Evolutionary conservation across 1,284 basidiomycete genomes (phyloP).

Genomic region (Schizopora paradoxa): DNA sequence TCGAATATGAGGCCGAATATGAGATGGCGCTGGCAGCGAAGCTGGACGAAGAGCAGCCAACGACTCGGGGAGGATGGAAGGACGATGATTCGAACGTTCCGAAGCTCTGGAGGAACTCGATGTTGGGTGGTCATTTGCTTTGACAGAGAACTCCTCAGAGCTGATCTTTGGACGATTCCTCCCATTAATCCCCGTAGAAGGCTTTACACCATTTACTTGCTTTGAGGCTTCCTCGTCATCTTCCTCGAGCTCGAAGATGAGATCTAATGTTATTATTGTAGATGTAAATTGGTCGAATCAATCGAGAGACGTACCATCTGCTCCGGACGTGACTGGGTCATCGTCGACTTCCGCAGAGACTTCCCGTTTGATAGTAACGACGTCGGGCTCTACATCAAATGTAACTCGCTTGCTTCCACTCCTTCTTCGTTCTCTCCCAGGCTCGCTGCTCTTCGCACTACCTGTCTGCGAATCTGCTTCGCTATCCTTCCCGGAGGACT

Average conservation of each 20-base stretch:
- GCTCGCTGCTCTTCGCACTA: neutral
- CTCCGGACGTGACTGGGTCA: conserved; percentile 17
- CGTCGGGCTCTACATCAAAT: conserved; percentile 59
- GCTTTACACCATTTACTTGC: conserved; percentile 8
- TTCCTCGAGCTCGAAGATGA: conserved; percentile 65
- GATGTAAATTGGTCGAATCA: conserved; percentile 4
- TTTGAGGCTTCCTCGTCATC: conserved; percentile 31
- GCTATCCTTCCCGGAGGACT: neutral
- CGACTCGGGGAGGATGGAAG: conserved; percentile 48
- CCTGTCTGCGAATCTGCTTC: neutral
- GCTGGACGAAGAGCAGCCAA: conserved; percentile 58
- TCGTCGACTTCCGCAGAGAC: conserved; percentile 29
- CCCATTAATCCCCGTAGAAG: neutral
- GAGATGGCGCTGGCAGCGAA: conserved; percentile 59
- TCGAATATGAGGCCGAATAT: conserved; percentile 33
- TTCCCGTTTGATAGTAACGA: conserved; percentile 40
- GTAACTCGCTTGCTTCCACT: conserved; percentile 68
- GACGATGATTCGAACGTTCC: too few relatives aligned
- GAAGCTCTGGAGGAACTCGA: conserved; percentile 30
- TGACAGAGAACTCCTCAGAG: conserved; percentile 31
- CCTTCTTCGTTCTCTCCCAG: conserved; percentile 7
- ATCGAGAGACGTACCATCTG: conserved; percentile 28
- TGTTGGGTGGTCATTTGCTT: conserved; percentile 34
- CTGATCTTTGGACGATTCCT: too few relatives aligned
- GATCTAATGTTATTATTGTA: too few relatives aligned